Conservation (phyloP, 1,284 basidiomycete genomes). For the Tilletiopsis washingtonensis region DNA sequence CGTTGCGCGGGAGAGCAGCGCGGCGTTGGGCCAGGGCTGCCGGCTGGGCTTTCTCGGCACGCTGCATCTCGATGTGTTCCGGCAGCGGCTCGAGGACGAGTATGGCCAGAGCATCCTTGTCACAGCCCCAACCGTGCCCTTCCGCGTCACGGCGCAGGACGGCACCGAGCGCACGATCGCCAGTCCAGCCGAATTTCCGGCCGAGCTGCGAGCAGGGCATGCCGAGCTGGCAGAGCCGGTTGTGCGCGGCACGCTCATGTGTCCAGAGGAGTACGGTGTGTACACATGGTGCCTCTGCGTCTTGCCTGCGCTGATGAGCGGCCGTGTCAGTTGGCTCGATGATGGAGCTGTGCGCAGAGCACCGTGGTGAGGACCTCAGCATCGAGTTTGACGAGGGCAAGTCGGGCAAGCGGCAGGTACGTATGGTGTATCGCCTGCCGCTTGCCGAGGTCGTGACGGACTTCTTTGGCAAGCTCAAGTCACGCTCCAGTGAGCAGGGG, state of each 20-base stretch:
- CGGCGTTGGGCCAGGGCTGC: slow-evolving; percentile 88
- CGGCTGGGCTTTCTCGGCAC: slow-evolving; percentile 92
- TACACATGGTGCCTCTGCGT: background rate
- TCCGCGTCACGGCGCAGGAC: slow-evolving; percentile 31
- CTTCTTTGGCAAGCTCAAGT: slow-evolving; percentile 46
- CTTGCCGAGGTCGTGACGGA: slow-evolving; percentile 44
- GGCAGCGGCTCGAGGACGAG: slow-evolving; percentile 93
- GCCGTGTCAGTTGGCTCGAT: slow-evolving; percentile 30
- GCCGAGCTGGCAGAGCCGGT: slow-evolving; percentile 39
- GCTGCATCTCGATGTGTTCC: slow-evolving; percentile 93
- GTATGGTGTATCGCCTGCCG: slow-evolving; percentile 40
- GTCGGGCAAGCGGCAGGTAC: slow-evolving; percentile 13
- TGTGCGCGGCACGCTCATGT: slow-evolving; percentile 35
- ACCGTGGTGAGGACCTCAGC: slow-evolving; percentile 41
- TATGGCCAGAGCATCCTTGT: slow-evolving; percentile 53
- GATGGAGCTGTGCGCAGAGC: slow-evolving; percentile 45
- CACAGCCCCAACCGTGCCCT: slow-evolving; percentile 43
- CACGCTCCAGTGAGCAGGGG: slow-evolving; percentile 18
- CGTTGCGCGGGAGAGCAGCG: slow-evolving; percentile 83
- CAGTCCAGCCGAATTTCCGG: slow-evolving; percentile 43
- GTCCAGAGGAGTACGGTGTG: slow-evolving; percentile 35
- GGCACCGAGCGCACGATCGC: slow-evolving; percentile 21
- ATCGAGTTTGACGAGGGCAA: slow-evolving; percentile 10
- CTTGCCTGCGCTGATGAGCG: background rate
- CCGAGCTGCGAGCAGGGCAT: slow-evolving; percentile 12